Conservation (phyloP, 148 eudicot species). For the Rhododendron molle region DNA sequence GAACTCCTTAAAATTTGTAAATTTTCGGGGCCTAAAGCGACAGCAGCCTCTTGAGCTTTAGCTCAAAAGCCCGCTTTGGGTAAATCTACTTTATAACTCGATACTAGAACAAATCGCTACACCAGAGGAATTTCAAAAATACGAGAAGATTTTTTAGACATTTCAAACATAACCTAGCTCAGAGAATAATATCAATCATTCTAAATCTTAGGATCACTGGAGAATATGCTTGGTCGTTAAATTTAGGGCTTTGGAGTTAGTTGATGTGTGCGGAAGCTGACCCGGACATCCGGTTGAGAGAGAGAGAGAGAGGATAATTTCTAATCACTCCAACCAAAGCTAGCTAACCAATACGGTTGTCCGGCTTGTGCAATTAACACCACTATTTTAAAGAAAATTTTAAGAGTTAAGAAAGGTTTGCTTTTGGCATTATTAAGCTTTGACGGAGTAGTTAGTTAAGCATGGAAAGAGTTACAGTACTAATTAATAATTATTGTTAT, state of each 20-base stretch:
- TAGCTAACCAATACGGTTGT: background rate
- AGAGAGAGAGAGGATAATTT: background rate
- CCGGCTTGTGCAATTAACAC: background rate
- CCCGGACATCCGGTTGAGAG: background rate
- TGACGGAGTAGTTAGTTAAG: background rate
- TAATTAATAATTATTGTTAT: background rate
- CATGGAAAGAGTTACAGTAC: background rate
- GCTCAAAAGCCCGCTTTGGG: too few species aligned
- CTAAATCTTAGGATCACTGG: too few species aligned
- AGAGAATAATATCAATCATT: background rate
- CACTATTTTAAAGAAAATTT: background rate
- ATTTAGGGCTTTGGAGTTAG: background rate
- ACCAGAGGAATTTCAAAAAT: too few species aligned
- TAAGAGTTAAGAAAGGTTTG: background rate
- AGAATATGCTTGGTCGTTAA: too few species aligned
- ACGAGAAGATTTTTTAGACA: background rate
- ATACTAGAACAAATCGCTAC: too few species aligned
- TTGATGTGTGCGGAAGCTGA: too few species aligned
- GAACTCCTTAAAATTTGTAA: too few species aligned
- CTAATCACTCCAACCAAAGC: background rate
- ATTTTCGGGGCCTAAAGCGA: too few species aligned
- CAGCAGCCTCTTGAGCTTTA: too few species aligned
- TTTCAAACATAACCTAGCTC: background rate
- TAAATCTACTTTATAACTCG: too few species aligned
- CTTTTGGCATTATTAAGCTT: background rate